Percentiles rank a stretch among this genome's conserved stretches.
These are phyloP conservation scores for Allium fistulosum DNA, from an alignment of 106 monocot species.

Conservation along the genomic window DNA sequence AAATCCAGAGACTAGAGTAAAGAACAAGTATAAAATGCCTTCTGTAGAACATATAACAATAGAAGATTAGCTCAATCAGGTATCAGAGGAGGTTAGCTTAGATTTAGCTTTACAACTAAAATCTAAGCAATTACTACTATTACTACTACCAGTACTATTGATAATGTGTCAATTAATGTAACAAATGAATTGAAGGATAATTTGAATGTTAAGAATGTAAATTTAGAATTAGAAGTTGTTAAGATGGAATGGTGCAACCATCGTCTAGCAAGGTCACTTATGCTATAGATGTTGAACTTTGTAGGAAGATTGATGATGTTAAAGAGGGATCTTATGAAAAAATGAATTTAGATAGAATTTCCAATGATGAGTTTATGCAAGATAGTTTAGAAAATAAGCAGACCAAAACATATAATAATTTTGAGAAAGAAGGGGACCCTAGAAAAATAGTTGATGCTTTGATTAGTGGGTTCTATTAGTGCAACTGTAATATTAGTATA, in stretches of 20 bases:
- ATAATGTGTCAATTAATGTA: conserved; percentile 75
- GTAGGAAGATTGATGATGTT: conserved; percentile 34
- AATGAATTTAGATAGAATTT: conserved; percentile 79
- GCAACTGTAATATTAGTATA: too few species aligned
- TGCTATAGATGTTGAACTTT: conserved; percentile 24
- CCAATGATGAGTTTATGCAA: conserved; percentile 73
- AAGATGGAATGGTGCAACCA: conserved; percentile 69
- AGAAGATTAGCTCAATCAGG: conserved; percentile 45
- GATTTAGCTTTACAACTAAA: conserved; percentile 69
- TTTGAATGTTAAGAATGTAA: conserved; percentile 89
- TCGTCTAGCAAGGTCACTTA: conserved; percentile 38
- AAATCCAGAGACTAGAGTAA: conserved; percentile 7
- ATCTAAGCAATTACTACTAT: conserved; percentile 48
- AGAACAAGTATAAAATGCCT: conserved; percentile 21
- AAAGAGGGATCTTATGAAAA: conserved; percentile 46
- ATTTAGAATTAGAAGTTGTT: conserved; percentile 85
- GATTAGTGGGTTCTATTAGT: neutral
- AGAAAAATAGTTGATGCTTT: conserved; percentile 15
- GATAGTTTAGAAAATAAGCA: conserved; percentile 60
- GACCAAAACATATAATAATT: conserved; percentile 28
- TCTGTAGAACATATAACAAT: conserved; percentile 11
- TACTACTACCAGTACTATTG: conserved; percentile 18
- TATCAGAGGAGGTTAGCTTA: conserved; percentile 64
- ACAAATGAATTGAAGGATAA: conserved; percentile 84
- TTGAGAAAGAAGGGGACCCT: conserved; percentile 16